Evolutionary conservation across 1,284 basidiomycete species (phyloP).

Genomic region (Moniliophthora roreri): DNA sequence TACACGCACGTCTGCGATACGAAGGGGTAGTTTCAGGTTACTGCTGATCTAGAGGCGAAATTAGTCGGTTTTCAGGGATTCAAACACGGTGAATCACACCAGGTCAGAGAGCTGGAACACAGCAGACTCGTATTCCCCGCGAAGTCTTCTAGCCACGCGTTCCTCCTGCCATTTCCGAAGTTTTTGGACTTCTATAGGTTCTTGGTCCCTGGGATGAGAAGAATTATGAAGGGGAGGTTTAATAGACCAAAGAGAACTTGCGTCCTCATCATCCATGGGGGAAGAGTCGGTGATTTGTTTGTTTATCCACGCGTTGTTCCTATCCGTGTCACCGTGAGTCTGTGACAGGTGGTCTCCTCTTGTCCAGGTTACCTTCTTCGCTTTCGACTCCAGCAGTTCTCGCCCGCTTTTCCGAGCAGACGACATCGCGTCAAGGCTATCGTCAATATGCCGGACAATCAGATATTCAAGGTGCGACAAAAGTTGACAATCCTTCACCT

Average conservation of each 20-base stretch:
- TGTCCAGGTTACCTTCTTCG: neutral
- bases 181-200: slow-evolving; percentile 54
- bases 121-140: slow-evolving; percentile 78
- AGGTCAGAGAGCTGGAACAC: slow-evolving; percentile 69
- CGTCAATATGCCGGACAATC: slow-evolving; percentile 64
- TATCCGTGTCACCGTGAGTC: neutral
- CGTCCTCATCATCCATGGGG: slow-evolving; percentile 7
- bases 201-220: slow-evolving; percentile 51
- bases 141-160: slow-evolving; percentile 57
- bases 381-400: neutral
- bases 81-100: slow-evolving; percentile 41
- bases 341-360: neutral
- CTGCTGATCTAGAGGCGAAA: slow-evolving; percentile 52
- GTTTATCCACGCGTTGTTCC: slow-evolving; percentile 51
- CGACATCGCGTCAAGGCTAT: neutral
- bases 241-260: slow-evolving; percentile 25
- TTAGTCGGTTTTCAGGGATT: neutral
- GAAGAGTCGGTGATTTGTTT: slow-evolving; percentile 38
- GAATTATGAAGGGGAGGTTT: slow-evolving; percentile 54
- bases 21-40: slow-evolving; percentile 63
- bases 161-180: slow-evolving; percentile 61
- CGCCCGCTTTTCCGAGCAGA: neutral
- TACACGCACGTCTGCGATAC: slow-evolving; percentile 57
- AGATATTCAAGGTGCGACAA: slow-evolving; percentile 71
- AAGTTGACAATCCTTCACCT: slow-evolving; percentile 3